Conservation (phyloP, 371 early-diverging fungal genomes). For the Mortierella sp. region DNA sequence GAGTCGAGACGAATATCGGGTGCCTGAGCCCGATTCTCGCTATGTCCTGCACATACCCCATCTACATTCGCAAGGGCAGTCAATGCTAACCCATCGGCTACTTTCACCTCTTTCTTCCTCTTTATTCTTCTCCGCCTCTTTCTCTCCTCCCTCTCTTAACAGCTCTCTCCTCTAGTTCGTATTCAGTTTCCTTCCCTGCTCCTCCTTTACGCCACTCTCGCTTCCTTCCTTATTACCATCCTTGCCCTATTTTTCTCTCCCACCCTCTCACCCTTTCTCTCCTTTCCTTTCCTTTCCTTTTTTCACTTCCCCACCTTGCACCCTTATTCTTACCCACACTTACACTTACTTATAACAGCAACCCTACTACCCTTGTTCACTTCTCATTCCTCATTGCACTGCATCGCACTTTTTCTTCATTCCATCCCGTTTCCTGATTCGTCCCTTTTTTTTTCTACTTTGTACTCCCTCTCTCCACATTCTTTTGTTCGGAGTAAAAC, state of each 20-base stretch:
- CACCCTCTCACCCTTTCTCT: neutral
- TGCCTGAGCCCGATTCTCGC: too few species aligned
- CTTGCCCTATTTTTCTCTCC: neutral
- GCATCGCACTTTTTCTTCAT: neutral
- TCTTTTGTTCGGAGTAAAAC: neutral
- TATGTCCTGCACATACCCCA: too few species aligned
- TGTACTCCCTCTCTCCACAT: neutral
- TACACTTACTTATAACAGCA: neutral
- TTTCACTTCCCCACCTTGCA: neutral
- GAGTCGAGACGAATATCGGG: too few species aligned
- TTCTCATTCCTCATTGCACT: constrained; percentile 3
- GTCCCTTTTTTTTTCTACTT: neutral
- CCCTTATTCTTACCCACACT: neutral
- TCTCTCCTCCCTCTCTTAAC: neutral
- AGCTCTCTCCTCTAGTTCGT: neutral
- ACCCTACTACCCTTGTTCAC: neutral
- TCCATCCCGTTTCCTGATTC: neutral
- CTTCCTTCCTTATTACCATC: neutral
- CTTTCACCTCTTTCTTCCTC: neutral
- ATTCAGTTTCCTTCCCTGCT: neutral
- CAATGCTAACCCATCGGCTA: too few species aligned
- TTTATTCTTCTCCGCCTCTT: neutral
- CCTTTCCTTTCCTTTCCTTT: neutral
- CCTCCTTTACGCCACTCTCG: neutral
- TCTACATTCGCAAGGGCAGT: too few species aligned